Evolutionary conservation across 768 basidiomycete genomes (phyloP).

Genomic region (Mycena vitilis): DNA sequence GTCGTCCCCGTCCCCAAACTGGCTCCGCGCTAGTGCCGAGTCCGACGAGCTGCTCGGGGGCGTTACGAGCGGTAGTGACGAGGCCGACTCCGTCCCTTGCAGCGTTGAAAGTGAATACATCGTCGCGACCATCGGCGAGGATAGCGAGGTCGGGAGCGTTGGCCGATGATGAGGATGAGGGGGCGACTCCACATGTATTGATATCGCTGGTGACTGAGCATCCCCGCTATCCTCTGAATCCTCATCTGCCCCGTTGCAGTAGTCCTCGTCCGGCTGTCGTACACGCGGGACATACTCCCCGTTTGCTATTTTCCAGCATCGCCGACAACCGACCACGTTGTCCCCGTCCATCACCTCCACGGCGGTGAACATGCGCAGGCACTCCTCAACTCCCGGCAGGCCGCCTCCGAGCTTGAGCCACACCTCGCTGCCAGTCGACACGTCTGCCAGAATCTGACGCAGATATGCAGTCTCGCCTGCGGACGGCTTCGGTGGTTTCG

Average conservation of each 20-base stretch:
- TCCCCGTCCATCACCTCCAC: slow-evolving; percentile 96
- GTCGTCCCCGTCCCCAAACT: slow-evolving; percentile 29
- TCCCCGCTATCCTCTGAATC: slow-evolving; percentile 48
- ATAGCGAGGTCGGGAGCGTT: slow-evolving; percentile 53
- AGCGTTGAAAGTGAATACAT: slow-evolving; percentile 45
- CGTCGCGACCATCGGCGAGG: slow-evolving; percentile 50
- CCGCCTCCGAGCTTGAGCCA: slow-evolving; percentile 47
- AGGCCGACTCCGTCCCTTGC: slow-evolving; percentile 44
- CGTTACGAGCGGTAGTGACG: slow-evolving; percentile 47
- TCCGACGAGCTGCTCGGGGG: slow-evolving; percentile 34
- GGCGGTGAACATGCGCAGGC: slow-evolving; percentile 86
- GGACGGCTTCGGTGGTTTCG: slow-evolving; percentile 65
- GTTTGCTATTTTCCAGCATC: slow-evolving; percentile 94
- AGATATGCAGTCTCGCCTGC: slow-evolving; percentile 74
- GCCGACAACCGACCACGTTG: slow-evolving; percentile 92
- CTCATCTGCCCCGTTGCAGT: slow-evolving; percentile 46
- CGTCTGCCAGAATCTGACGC: slow-evolving; percentile 74
- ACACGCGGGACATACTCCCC: slow-evolving; percentile 57
- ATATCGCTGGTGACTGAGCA: slow-evolving; percentile 36
- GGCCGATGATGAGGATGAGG: slow-evolving; percentile 37
- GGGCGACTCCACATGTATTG: slow-evolving; percentile 24
- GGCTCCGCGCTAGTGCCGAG: slow-evolving; percentile 30
- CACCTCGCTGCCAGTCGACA: slow-evolving; percentile 45
- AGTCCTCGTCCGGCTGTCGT: slow-evolving; percentile 41
- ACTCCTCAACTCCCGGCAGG: slow-evolving; percentile 78